Base-by-base conservation (phyloP, 352 stramenopile genomes). In the Globisporangium paroecandrum region DNA sequence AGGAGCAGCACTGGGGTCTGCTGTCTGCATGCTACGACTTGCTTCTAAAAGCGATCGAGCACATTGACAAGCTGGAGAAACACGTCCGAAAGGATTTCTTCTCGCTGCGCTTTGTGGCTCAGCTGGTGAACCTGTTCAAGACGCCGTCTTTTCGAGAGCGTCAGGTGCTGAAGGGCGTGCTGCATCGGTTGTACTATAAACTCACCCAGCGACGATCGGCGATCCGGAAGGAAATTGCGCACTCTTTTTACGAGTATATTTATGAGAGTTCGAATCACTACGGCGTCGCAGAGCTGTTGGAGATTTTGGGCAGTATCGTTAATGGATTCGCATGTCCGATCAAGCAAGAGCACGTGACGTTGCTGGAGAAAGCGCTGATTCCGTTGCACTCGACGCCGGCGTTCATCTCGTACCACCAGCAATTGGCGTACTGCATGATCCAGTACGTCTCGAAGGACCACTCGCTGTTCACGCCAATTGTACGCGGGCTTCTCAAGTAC, bases 241-340 rank as follows among this genome's bases (percentile, higher is more conserved):
- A 95, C 71, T 79, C 87, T 64, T 95, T 96, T 68, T 95, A 94
- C 79, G 87, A 93, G 83, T 96, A 94, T 91, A 93, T 95, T 90
- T 96, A 96, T 91, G 89, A 96, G 83, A 93, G 77, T 34, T 88
- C 77, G 75, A 94, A 93, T 64, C 85, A 96, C 74, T 93, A 94
- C 69, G 89, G 89, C 67, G 85, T 96, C 64, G 87, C 87, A 32
- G 89, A 96, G 73, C 73, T 96, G 58, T 73, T 96, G 54, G 87
- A 95, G 72, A 94, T 96, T 41, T 66, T 96, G 49, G 89, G 89
- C 63, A 94, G 86, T 66, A 96, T 96, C 64, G 88, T 96, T 32
- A 96, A 96, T 65, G 89, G 89, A 58, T 96, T 96, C 76, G 89
- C 88, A 7, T 94, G 86, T 56, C 89, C 89, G 24, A 94, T 96